These are phyloP conservation scores for Symbiodinium pilosum DNA, from an alignment of 73 alveolate genomes.

Conservation along the genomic window DNA sequence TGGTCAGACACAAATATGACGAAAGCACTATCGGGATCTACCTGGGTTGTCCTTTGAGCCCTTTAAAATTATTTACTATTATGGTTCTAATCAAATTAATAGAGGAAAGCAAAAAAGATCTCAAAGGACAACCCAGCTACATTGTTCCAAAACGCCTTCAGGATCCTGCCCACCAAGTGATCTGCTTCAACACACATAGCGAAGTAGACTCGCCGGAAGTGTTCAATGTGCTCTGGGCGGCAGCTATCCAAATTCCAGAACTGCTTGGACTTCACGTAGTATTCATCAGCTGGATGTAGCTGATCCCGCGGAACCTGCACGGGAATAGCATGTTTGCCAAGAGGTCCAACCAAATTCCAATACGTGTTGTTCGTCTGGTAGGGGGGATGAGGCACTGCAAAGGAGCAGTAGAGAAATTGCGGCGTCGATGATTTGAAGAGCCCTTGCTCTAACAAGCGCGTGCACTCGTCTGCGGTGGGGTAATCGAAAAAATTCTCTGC, in stretches of 20 bases:
- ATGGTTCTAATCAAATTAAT: too few species aligned
- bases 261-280: neutral
- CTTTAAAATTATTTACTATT: too few species aligned
- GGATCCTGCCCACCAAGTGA: neutral
- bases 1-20: neutral
- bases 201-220: neutral
- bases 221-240: neutral
- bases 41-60: too few species aligned
- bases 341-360: neutral
- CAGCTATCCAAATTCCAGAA: neutral
- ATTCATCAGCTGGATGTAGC: neutral
- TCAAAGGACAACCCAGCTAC: too few species aligned
- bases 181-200: constrained; percentile 9
- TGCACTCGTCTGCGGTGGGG: neutral
- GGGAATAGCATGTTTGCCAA: neutral
- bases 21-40: neutral
- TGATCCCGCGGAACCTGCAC: neutral
- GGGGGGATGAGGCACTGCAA: neutral
- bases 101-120: too few species aligned
- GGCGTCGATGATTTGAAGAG: constrained; percentile 9
- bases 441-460: constrained; percentile 10
- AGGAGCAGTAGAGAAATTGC: neutral
- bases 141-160: neutral
- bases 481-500: neutral
- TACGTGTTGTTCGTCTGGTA: neutral